Evolutionary conservation across 1,284 basidiomycete species (phyloP).

Genomic region (Afroboletus lepidellus): DNA sequence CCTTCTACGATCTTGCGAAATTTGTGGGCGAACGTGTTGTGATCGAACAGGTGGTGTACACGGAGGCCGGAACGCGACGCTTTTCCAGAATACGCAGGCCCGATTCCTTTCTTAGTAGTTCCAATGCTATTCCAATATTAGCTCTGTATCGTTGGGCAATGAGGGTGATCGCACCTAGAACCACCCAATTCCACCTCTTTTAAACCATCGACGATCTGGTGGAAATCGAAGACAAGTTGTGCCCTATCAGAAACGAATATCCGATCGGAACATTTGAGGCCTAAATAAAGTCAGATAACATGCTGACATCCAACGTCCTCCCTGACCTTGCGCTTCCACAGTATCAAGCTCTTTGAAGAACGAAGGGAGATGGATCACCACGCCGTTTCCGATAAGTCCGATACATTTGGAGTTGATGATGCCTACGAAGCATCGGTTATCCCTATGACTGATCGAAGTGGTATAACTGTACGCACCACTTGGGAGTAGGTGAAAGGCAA

Average conservation of each 20-base stretch:
- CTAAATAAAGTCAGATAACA: constrained; percentile 41
- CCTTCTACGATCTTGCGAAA: constrained; percentile 97
- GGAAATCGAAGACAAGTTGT: constrained; percentile 97
- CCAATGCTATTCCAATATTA: constrained; percentile 68
- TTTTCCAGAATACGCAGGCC: constrained; percentile 97
- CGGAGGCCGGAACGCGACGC: constrained; percentile 94
- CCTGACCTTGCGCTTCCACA: constrained; percentile 79
- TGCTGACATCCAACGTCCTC: background rate
- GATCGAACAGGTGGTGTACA: constrained; percentile 95
- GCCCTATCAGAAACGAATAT: constrained; percentile 95
- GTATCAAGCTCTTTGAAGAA: constrained; percentile 94
- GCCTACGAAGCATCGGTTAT: constrained; percentile 45
- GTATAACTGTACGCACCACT: constrained; percentile 57
- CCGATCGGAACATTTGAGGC: constrained; percentile 83
- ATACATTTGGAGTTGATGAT: constrained; percentile 87
- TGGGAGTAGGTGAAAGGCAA: constrained; percentile 95
- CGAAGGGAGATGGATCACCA: constrained; percentile 93
- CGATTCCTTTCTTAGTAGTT: constrained; percentile 97
- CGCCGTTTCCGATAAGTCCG: constrained; percentile 90
- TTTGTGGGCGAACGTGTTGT: constrained; percentile 82
- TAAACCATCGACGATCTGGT: constrained; percentile 98
- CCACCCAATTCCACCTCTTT: constrained; percentile 98
- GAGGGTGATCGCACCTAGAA: constrained; percentile 53
- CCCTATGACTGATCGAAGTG: background rate
- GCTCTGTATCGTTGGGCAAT: constrained; percentile 3